These are phyloP conservation scores for Acanthamoeba castellanii DNA, from an alignment of 208 protist species.

Conservation along the genomic window DNA sequence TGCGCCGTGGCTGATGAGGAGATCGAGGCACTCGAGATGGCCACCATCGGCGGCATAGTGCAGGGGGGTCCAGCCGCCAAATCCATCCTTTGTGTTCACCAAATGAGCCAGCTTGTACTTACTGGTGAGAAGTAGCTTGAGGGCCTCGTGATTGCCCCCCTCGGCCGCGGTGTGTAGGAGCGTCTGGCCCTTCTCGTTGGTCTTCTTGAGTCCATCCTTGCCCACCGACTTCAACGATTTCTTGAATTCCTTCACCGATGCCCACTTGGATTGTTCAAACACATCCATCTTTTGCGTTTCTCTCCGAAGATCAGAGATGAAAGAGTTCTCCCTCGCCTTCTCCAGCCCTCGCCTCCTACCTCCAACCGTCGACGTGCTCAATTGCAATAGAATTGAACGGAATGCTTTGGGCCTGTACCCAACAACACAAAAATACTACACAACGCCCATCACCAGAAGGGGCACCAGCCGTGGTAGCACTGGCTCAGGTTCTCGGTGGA, in stretches of 20 bases:
- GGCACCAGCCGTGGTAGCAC: slow-evolving; percentile 98
- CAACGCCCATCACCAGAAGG: slow-evolving; percentile 47
- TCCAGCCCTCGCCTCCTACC: neutral
- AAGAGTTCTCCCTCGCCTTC: neutral
- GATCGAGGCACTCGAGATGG: neutral
- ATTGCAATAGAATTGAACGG: no score
- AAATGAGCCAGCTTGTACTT: slow-evolving; percentile 1
- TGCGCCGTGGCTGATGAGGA: neutral
- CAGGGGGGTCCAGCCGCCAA: slow-evolving; percentile 48
- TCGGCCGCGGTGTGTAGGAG: slow-evolving; percentile 16
- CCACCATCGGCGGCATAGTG: slow-evolving; percentile 23
- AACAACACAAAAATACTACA: no score
- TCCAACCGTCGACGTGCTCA: no score
- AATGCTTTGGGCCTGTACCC: no score
- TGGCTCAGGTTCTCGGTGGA: slow-evolving; percentile 99
- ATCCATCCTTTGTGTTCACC: neutral
- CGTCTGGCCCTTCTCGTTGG: slow-evolving; percentile 17
- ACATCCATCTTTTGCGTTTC: neutral
- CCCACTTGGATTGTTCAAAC: neutral
- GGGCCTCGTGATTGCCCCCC: neutral
- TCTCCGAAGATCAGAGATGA: neutral
- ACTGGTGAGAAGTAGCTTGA: neutral
- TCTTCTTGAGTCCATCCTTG: slow-evolving; percentile 12
- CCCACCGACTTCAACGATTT: neutral
- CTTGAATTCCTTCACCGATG: slow-evolving; percentile 21